These are phyloP conservation scores for Chlamydomonas asymmetrica DNA, from an alignment of 139 green algal genomes.

Conservation along the genomic window DNA sequence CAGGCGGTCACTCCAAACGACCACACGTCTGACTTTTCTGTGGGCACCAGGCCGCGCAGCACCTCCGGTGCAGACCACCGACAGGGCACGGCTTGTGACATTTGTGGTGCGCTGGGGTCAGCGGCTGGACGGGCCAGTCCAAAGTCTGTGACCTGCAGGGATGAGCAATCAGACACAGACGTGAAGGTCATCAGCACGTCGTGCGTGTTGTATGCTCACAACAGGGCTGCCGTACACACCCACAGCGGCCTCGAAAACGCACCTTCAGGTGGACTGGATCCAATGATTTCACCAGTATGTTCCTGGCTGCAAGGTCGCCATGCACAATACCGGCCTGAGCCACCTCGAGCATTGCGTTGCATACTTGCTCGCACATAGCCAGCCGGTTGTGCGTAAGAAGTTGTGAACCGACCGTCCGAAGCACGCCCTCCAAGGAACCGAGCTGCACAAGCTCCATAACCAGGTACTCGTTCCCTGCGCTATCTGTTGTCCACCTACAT, in stretches of 20 bases:
- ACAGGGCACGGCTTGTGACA: slow-evolving; percentile 21
- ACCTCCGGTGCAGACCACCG: slow-evolving; percentile 59
- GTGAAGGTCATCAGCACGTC: too few relatives aligned
- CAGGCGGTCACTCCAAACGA: slow-evolving; percentile 59
- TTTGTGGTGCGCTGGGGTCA: not conserved
- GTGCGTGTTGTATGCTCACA: too few relatives aligned
- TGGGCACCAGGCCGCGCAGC: slow-evolving; percentile 4
- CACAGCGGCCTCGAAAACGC: too few relatives aligned
- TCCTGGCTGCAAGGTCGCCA: slow-evolving; percentile 54
- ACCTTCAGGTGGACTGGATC: slow-evolving; percentile 63
- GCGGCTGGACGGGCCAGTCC: not conserved
- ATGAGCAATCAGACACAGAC: too few relatives aligned
- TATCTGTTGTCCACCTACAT: slow-evolving; percentile 48
- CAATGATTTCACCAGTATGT: slow-evolving; percentile 56
- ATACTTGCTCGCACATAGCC: slow-evolving; percentile 36
- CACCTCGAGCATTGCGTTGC: slow-evolving; percentile 26
- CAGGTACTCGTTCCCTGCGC: slow-evolving; percentile 55
- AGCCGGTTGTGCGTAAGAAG: slow-evolving; percentile 40
- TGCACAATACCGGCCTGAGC: slow-evolving; percentile 45
- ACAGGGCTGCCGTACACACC: too few relatives aligned
- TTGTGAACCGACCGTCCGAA: slow-evolving; percentile 12
- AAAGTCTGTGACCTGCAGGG: slow-evolving; percentile 17
- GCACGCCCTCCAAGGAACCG: slow-evolving; percentile 39
- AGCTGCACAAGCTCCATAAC: slow-evolving; percentile 54
- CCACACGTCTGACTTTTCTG: slow-evolving; percentile 56